A percentile compares a stretch with the other conserved stretches of the same genome.
Evolutionary conservation across 768 basidiomycete genomes (phyloP).

Genomic region (Nevesoporus exiguus): DNA sequence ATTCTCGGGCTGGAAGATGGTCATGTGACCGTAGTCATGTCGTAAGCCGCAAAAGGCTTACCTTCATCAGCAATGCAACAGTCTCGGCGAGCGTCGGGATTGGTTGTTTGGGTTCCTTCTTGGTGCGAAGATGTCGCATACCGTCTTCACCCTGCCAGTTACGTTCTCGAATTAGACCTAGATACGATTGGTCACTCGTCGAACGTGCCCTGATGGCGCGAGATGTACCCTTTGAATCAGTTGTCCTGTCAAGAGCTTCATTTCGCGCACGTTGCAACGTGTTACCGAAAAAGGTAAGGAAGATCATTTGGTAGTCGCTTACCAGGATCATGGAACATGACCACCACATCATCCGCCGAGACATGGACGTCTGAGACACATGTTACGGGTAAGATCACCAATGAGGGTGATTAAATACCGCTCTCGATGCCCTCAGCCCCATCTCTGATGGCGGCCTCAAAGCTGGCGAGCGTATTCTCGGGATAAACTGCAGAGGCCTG

Average conservation of each 20-base stretch:
- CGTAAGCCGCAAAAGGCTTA: slow-evolving; percentile 31
- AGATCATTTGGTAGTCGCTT: slow-evolving; percentile 23
- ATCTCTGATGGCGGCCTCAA: slow-evolving; percentile 91
- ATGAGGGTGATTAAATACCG: slow-evolving; percentile 59
- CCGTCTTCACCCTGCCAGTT: slow-evolving; percentile 68
- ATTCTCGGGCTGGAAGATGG: slow-evolving; percentile 59
- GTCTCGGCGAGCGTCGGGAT: slow-evolving; percentile 93
- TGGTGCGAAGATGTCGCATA: slow-evolving; percentile 77
- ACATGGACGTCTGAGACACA: slow-evolving; percentile 86
- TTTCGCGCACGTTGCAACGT: slow-evolving; percentile 20
- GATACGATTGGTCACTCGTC: slow-evolving; percentile 21
- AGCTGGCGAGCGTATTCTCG: slow-evolving; percentile 94
- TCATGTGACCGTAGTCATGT: slow-evolving; percentile 5
- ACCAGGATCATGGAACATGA: slow-evolving; percentile 97
- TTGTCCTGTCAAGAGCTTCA: slow-evolving; percentile 72
- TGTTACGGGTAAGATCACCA: slow-evolving; percentile 48
- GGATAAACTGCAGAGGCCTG: slow-evolving; percentile 85
- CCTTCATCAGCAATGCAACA: slow-evolving; percentile 73
- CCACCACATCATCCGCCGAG: slow-evolving; percentile 77
- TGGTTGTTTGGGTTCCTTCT: slow-evolving; percentile 74
- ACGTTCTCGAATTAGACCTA: slow-evolving; percentile 67
- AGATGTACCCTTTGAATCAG: slow-evolving; percentile 60
- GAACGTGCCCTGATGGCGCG: slow-evolving; percentile 21
- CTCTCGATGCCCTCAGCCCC: slow-evolving; percentile 97
- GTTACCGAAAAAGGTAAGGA: slow-evolving; percentile 23